Evolutionary conservation across 2,329 filamentous ascomycete species (phyloP).

Genomic region (Sordariomycetes sp.): DNA sequence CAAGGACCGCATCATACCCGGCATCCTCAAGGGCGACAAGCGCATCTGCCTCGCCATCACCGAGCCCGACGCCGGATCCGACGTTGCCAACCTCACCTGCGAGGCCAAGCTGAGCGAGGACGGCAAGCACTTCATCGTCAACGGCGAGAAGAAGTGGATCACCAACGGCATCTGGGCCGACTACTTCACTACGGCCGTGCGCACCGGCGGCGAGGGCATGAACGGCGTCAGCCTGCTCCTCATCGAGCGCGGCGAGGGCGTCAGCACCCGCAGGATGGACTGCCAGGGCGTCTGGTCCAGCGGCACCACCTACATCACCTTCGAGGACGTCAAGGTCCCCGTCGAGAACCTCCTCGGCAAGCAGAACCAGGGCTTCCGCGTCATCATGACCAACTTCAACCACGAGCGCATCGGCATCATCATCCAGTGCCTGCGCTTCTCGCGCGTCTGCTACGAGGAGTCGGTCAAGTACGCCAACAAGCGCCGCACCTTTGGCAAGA

Average conservation of each 20-base stretch:
- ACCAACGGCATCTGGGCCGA: constrained; percentile 96
- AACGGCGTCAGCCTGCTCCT: constrained; percentile 85
- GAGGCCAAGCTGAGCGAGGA: constrained; percentile 92
- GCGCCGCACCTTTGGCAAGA: constrained; percentile 92
- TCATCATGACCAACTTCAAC: constrained; percentile 99
- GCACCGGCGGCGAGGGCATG: constrained; percentile 84
- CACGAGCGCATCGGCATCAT: constrained; percentile 98
- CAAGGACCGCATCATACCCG: constrained; percentile 80
- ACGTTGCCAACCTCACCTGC: constrained; percentile 91
- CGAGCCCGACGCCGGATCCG: constrained; percentile 88
- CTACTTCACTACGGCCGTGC: constrained; percentile 77
- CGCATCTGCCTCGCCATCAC: constrained; percentile 96
- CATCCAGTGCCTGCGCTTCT: constrained; percentile 93
- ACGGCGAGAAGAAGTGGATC: constrained; percentile 99
- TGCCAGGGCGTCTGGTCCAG: constrained; percentile 96
- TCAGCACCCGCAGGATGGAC: constrained; percentile 92
- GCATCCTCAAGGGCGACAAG: constrained; percentile 86
- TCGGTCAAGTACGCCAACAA: constrained; percentile 96
- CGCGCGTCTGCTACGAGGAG: constrained; percentile 94
- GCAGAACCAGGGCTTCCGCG: constrained; percentile 96
- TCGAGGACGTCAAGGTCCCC: constrained; percentile 97
- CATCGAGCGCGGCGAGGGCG: constrained; percentile 83
- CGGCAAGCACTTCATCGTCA: constrained; percentile 98
- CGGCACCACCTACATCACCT: constrained; percentile 95
- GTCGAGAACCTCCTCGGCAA: constrained; percentile 99